Evolutionary conservation across 148 eudicot genomes (phyloP).

Genomic region (Fagopyrum homotropicum): DNA sequence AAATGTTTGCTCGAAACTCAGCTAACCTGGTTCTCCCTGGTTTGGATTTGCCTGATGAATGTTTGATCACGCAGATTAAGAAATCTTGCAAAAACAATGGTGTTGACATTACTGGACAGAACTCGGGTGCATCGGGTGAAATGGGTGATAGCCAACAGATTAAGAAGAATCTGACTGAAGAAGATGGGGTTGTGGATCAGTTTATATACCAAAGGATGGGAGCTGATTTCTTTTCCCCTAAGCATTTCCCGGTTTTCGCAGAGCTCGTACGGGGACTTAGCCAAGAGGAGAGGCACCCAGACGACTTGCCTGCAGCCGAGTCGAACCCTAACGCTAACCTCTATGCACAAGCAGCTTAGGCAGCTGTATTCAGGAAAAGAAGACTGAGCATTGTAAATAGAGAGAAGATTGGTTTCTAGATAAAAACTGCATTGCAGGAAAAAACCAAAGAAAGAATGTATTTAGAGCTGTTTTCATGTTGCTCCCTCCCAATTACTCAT

Average conservation of each 20-base stretch:
- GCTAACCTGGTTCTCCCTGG: conserved; percentile 61
- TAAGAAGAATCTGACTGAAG: conserved; percentile 38
- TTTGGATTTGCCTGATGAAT: conserved; percentile 65
- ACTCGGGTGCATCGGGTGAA: conserved; percentile 28
- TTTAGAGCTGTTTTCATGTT: neutral
- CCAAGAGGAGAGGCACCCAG: conserved; percentile 34
- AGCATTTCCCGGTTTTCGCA: conserved; percentile 63
- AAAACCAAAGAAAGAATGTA: neutral
- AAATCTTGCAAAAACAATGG: conserved; percentile 39
- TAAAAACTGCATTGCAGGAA: neutral
- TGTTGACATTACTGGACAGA: conserved; percentile 56
- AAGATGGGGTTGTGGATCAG: conserved; percentile 35
- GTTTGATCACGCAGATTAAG: conserved; percentile 41
- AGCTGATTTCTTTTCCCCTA: conserved; percentile 75
- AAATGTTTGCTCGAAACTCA: conserved; percentile 48
- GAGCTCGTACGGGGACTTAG: conserved; percentile 49
- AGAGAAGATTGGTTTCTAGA: conserved; percentile 1
- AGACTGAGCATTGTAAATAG: neutral
- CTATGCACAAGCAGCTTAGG: conserved; percentile 8
- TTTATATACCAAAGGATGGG: conserved; percentile 94
- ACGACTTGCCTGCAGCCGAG: conserved; percentile 42
- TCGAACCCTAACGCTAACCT: neutral
- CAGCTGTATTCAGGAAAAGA: neutral
- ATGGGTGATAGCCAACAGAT: conserved; percentile 47
- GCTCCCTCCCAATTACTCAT: no score